Base-by-base conservation (phyloP, 345 rosid genomes). In the Crucihimalaya himalaica region DNA sequence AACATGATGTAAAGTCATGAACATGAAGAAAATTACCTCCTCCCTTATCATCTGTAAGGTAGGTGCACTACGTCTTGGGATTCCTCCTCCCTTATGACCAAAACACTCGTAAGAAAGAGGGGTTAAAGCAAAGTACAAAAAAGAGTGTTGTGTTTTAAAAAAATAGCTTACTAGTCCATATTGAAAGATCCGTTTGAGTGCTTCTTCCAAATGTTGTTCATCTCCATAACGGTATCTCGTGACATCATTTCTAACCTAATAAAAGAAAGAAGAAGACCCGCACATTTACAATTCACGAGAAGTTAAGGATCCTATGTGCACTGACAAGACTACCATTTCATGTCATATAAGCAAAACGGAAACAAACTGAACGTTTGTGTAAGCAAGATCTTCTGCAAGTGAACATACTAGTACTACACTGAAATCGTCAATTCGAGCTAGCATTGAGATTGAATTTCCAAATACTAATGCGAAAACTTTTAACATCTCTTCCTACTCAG, bases 171-270 rank as follows among this genome's bases (percentile, higher is more conserved):
- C 98, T 95, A 70, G 84, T 68, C 96, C 96, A 80, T 86, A 91
- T 78, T 89, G 96, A 80, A 94, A 94, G 68, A 91, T 91, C 40
- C 97, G 86, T 76, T 89, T 88, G 58, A 91, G 77, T 27, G 98
- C 97, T 77, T 94, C 98, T 8, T 91, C 98, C 85, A 91, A 81
- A 81, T 89, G 97, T 72, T 94, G 98, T 80, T 94, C 98, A 60
- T 94, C 98, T 71, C 98, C 96, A 67, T 94, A 94, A 14, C 97
- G 90, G 55, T 75, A 94, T 85, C 98, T 83, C 20, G 77, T 91
- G 62, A 91, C 98, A 87, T 94, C 97, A 84, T 39, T 87, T 75
- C 86, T 87, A 57, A 91, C 98, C 97, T 86, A 79, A 45, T n/a
- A 6, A 59, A 58, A 28, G 43, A 18, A 50, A 50, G 0, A 55